Percentiles rank a stretch among this genome's conserved stretches.
Evolutionary conservation across 495 filamentous ascomycete species (phyloP).

Genomic region (Daldinia decipiens): DNA sequence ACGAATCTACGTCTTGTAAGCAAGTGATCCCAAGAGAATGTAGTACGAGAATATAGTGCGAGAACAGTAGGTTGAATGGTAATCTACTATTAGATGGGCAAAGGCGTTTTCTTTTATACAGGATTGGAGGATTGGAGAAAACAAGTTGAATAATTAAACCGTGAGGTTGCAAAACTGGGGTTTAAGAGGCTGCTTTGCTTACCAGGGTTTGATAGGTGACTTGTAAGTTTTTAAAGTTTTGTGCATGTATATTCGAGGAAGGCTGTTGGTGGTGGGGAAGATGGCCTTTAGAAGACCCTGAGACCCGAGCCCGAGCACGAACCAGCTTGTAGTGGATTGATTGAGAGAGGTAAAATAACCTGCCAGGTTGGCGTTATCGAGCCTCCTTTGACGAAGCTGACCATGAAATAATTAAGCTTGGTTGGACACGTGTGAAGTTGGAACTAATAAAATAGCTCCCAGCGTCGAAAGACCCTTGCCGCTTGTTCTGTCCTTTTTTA

Average conservation of each 20-base stretch:
- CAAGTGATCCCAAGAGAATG: not conserved
- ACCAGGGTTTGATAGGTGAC: conserved; percentile 6
- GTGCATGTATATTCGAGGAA: conserved; percentile 4
- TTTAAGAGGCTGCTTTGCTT: conserved; percentile 3
- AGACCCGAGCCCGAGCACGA: conserved; percentile 9
- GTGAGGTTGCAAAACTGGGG: conserved; percentile 1
- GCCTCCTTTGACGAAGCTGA: conserved; percentile 26
- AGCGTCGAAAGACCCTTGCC: conserved; percentile 27
- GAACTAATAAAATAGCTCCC: conserved; percentile 27
- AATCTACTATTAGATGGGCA: not conserved
- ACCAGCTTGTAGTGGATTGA: conserved; percentile 20
- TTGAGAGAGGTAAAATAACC: not conserved
- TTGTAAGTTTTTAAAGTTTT: not conserved
- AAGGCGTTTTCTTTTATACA: not conserved
- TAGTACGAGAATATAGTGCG: not conserved
- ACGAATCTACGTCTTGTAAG: conserved; percentile 5
- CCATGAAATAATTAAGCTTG: conserved; percentile 36
- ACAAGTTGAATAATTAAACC: not conserved
- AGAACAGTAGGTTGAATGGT: not conserved
- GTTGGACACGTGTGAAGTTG: conserved; percentile 39
- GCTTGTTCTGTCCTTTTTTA: not conserved
- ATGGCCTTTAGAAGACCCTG: not conserved
- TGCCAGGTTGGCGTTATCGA: conserved; percentile 23
- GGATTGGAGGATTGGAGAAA: not conserved
- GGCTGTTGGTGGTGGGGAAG: conserved; percentile 11